phyloP scores from a whole-genome alignment of 768 basidiomycete genomes.

The Psilocybe cubensis region DNA sequence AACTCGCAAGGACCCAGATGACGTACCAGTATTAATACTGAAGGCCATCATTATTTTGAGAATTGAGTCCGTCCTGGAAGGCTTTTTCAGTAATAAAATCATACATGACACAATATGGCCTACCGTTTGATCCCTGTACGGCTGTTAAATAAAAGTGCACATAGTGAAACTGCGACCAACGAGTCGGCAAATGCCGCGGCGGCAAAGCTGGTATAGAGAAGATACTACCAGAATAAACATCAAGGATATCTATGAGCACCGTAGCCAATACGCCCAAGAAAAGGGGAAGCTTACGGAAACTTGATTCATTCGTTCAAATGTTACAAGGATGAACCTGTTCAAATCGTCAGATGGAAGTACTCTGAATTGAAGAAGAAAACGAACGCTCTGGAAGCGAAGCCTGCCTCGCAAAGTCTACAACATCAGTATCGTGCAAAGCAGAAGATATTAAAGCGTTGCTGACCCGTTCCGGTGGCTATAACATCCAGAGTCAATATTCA shows the following conservation, averaged over 20 bases:
- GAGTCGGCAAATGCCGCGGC: conserved; percentile 23
- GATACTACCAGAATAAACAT: not conserved
- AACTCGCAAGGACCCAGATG: not conserved
- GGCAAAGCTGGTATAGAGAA: conserved; percentile 25
- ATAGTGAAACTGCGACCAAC: conserved; percentile 24
- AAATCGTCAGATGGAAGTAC: not conserved
- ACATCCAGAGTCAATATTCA: not conserved
- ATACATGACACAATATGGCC: not conserved
- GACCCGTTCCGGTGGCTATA: conserved; percentile 12
- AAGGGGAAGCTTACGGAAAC: conserved; percentile 17
- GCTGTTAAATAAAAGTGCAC: conserved; percentile 21
- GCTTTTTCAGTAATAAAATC: not conserved
- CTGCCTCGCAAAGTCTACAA: too few species aligned
- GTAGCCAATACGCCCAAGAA: too few species aligned
- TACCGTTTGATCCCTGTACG: conserved; percentile 28
- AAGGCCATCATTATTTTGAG: conserved; percentile 26
- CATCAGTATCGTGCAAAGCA: too few species aligned
- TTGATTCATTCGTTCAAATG: conserved; percentile 9
- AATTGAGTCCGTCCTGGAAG: conserved; percentile 21
- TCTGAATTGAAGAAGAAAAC: not conserved
- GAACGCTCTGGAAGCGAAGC: conserved; percentile 13
- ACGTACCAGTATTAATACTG: conserved; percentile 24
- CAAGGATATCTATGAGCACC: too few species aligned
- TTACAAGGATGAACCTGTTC: conserved; percentile 11
- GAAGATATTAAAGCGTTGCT: not conserved